Evolutionary conservation across 1,139 yeast genomes (phyloP), one percentile per base, ranked within the genome.

Genomic region (Keqinozyma sinolaborantium): DNA sequence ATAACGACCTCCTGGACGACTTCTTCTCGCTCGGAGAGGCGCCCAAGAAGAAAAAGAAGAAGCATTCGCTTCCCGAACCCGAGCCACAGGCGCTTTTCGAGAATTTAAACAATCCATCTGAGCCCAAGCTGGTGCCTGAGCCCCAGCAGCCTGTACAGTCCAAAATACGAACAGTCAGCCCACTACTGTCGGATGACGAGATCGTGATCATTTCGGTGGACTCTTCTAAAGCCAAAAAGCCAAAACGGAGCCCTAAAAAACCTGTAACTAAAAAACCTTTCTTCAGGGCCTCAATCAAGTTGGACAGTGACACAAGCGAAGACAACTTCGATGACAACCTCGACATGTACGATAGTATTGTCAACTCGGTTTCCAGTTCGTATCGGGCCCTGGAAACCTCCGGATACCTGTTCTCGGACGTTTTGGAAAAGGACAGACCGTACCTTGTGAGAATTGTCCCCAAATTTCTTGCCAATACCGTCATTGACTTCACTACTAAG

Each of bases 391-490:
- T 13, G 25, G 23, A 4, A 33, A 26, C 11, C 3, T 31, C 24
- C 12, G 32, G 28, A 4, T 41, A 60, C 35, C 41, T 41, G 14
- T 60, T 59, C 34, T 45, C 50, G 4, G 58, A 51, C 12, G 46
- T 34, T 8, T 44, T 51, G 26, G 73, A 66, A 38, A 41, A 43
- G 13, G 47, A 51, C 23, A 41, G 74, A 20, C 44, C 47, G 29
- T 68, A 68, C 39, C 39, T 56, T 3, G 47, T 67, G 4, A 44
- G 49, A 31, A 54, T 66, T 1, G 44, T 48, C 14, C 55, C 64
- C 16, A 65, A 64, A 38, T 32, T 63, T 12, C 31, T 47, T 3
- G 31, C 25, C 6, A 36, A 39, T 4, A 42, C 48, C 14, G 28
- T 30, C 5, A 39, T 48, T 9, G 61, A 58, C 25, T 59, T 62